These are phyloP conservation scores for Pleurostoma richardsiae DNA, from an alignment of 2,329 filamentous ascomycete species.

Conservation along the genomic window DNA sequence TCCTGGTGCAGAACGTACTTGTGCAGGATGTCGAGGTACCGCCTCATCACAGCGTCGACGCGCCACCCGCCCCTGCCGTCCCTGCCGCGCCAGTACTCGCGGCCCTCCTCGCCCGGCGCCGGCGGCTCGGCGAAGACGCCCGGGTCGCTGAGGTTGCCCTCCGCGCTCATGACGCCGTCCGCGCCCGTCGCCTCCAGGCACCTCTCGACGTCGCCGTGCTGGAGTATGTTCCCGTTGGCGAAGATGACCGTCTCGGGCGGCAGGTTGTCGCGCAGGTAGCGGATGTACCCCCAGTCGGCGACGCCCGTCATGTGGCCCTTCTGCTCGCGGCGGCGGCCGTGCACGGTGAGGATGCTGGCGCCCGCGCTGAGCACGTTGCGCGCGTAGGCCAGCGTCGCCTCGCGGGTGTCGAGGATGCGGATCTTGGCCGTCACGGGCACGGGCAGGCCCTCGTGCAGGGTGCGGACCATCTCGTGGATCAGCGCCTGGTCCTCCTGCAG, in stretches of 20 bases:
- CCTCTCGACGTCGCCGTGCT: conserved; percentile 67
- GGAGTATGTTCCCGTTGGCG: conserved; percentile 91
- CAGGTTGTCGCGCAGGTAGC: conserved; percentile 75
- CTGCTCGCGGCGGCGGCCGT: conserved; percentile 83
- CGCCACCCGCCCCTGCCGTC: conserved; percentile 81
- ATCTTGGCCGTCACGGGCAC: conserved; percentile 95
- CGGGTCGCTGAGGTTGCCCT: conserved; percentile 91
- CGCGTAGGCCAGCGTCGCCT: conserved; percentile 85
- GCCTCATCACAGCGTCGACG: conserved; percentile 78
- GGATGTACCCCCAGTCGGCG: conserved; percentile 85
- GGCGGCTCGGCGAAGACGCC: conserved; percentile 74
- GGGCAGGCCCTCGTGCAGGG: conserved; percentile 70
- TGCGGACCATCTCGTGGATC: conserved; percentile 77
- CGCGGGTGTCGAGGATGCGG: conserved; percentile 77
- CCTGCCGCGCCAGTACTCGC: conserved; percentile 81
- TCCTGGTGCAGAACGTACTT: conserved; percentile 63
- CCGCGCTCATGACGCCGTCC: conserved; percentile 92
- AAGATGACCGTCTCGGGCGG: conserved; percentile 89
- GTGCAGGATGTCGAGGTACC: conserved; percentile 89
- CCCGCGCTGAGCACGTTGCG: conserved; percentile 81
- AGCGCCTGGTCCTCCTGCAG: conserved; percentile 87
- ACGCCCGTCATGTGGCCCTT: conserved; percentile 94
- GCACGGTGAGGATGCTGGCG: conserved; percentile 88
- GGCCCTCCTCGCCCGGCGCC: conserved; percentile 55
- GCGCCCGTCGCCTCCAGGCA: conserved; percentile 82